Evolutionary conservation across 768 basidiomycete species (phyloP), one percentile per base, ranked within the genome.

Genomic region (Trametes cingulata): DNA sequence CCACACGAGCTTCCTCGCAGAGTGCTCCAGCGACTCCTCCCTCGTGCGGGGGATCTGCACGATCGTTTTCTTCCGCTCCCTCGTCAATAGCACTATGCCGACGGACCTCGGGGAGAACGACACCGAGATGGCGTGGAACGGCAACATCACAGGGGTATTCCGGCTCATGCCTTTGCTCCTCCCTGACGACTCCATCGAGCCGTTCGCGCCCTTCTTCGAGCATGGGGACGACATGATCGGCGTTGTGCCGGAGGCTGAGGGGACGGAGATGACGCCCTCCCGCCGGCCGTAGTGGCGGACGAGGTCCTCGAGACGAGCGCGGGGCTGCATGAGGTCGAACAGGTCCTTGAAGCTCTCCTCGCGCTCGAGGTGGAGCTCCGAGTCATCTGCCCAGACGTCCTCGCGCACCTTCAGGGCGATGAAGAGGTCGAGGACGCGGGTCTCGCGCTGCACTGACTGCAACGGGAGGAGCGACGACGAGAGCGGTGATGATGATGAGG

Each of bases 331-430:
- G 53, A 88, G 80, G 63, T 89, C 88, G 69, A 93, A 93, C 24
- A 93, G 74, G 66, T 93, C 91, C 60, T 84, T 85, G 77, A 88
- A 93, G 10, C 82, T 79, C 69, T 91, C 90, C 54, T 87, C 85
- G 13, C 86, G 78, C 66, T 87, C 87, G 47, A 91, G 82, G 65
- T 93, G 90, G 22, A 93, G 78, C 68, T 85, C 84, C 2, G 82
- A 80, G 48, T 91, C 88, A 72, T 92, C 90, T 40, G 79, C 75
- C 78, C 87, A 86, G 43, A 92, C 80, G 72, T 93, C 92, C 68
- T 93, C 87, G 20, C 83, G 84, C 52, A 90, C 87, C 73, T 89
- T 90, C 67, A 93, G 81, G 3, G 85, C 83, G 48, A 94, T 88
- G 78, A 90, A 93, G 58, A 80, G 79, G 75, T 94, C 92, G 20